These are phyloP conservation scores for Clonostachys rosea DNA, from an alignment of 2,329 filamentous ascomycete genomes.

Conservation along the genomic window DNA sequence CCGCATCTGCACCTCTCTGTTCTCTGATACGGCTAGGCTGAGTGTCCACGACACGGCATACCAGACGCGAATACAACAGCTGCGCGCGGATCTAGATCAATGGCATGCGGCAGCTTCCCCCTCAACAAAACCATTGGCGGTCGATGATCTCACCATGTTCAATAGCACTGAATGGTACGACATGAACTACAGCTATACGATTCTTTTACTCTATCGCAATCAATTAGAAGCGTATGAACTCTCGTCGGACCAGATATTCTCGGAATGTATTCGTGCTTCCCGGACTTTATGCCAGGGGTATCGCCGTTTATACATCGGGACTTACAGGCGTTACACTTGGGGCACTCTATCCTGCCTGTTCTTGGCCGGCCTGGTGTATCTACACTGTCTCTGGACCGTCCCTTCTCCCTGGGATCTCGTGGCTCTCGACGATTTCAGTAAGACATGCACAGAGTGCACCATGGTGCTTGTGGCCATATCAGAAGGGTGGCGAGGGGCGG, in stretches of 20 bases:
- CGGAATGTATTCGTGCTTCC: slow-evolving; percentile 10
- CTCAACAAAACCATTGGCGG: too few relatives aligned
- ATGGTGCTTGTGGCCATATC: slow-evolving; percentile 21
- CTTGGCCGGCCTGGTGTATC: background rate
- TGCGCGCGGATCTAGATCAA: background rate
- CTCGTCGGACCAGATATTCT: slow-evolving; percentile 10
- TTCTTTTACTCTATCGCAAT: background rate
- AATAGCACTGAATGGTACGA: slow-evolving; percentile 9
- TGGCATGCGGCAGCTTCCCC: slow-evolving; percentile 2
- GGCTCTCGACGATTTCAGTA: slow-evolving; percentile 12
- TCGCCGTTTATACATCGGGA: slow-evolving; percentile 4
- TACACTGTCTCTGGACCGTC: slow-evolving; percentile 24
- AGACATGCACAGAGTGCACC: slow-evolving; percentile 17
- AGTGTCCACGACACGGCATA: background rate
- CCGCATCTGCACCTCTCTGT: background rate
- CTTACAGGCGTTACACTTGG: background rate
- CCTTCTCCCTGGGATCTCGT: slow-evolving; percentile 6
- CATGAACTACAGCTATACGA: background rate
- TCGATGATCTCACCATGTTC: slow-evolving; percentile 2
- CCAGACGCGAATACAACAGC: background rate
- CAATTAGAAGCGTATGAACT: slow-evolving; percentile 8
- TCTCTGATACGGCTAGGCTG: background rate
- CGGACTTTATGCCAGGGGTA: slow-evolving; percentile 7
- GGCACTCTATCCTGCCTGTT: background rate
- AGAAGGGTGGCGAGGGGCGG: slow-evolving; percentile 18